Evolutionary conservation across 441 rosid genomes (phyloP).

Genomic region (Flueggea neowawraea): DNA sequence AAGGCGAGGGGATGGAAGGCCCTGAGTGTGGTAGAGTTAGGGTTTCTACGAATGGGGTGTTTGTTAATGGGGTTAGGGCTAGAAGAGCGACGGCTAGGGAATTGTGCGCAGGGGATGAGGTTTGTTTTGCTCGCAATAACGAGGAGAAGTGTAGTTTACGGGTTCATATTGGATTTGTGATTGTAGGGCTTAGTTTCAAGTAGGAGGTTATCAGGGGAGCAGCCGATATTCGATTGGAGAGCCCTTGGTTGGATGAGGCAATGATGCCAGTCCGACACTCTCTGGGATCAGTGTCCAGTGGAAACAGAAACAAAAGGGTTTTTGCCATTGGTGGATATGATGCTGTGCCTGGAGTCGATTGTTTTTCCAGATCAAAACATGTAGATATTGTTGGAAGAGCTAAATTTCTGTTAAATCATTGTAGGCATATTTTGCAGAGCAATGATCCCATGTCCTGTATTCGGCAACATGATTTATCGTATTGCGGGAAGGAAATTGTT

Average conservation of each 20-base stretch:
- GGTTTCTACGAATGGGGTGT: conserved; percentile 62
- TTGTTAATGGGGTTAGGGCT: conserved; percentile 55
- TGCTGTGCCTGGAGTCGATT: conserved; percentile 16
- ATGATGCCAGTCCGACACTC: conserved; percentile 33
- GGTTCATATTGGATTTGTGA: conserved; percentile 48
- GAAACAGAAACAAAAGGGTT: conserved; percentile 66
- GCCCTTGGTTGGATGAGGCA: conserved; percentile 22
- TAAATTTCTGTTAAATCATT: conserved; percentile 37
- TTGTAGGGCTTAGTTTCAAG: conserved; percentile 41
- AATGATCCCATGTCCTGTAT: conserved; percentile 60
- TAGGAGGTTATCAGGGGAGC: conserved; percentile 31
- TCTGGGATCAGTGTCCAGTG: conserved; percentile 53
- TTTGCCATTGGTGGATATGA: conserved; percentile 48
- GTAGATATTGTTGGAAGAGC: conserved; percentile 33
- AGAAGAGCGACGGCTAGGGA: conserved; percentile 34
- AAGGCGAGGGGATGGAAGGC: conserved; percentile 16
- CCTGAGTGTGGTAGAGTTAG: conserved; percentile 23
- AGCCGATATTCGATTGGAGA: conserved; percentile 21
- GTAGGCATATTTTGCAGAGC: conserved; percentile 51
- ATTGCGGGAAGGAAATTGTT: conserved; percentile 23
- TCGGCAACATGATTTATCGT: conserved; percentile 27
- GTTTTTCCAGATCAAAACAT: conserved; percentile 17
- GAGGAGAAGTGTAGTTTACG: conserved; percentile 30
- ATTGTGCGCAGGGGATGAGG: conserved; percentile 67
- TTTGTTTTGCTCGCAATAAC: conserved; percentile 57